phyloP scores from a whole-genome alignment of 2,329 filamentous ascomycete species.

The Alternaria sp. region DNA sequence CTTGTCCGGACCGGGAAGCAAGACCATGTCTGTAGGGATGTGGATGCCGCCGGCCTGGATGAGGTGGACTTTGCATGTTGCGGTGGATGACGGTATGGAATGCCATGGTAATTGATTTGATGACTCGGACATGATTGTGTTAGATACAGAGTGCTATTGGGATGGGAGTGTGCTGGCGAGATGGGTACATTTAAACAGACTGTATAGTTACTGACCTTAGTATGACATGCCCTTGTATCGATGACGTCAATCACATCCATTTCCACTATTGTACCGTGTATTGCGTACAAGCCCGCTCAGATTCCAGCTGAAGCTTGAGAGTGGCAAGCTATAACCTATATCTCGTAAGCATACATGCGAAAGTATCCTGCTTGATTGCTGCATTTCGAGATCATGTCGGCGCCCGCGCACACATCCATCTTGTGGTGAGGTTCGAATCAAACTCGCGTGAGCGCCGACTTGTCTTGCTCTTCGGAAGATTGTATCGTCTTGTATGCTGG shows the following conservation, averaged over 20 bases:
- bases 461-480: not conserved
- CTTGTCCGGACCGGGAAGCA: conserved; percentile 52
- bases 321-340: not conserved
- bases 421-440: not conserved
- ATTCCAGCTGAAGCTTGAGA: not conserved
- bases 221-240: not conserved
- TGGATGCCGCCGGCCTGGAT: conserved; percentile 51
- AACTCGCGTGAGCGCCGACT: too few species aligned
- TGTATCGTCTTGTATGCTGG: not conserved
- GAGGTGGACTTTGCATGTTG: conserved; percentile 40
- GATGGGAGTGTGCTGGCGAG: not conserved
- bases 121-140: not conserved
- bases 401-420: not conserved
- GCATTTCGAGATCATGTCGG: not conserved
- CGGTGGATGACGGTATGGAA: conserved; percentile 26
- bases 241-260: not conserved
- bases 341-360: not conserved
- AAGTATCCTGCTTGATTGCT: not conserved
- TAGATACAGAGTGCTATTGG: not conserved
- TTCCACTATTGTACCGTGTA: not conserved
- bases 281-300: not conserved
- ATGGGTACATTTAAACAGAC: not conserved
- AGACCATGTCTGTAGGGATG: conserved; percentile 54
- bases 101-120: conserved; percentile 29
- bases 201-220: not conserved